Percentiles rank a stretch among this genome's conserved stretches.
Evolutionary conservation across 1,139 yeast genomes (phyloP).

Genomic region (Geotrichum histeridarum): DNA sequence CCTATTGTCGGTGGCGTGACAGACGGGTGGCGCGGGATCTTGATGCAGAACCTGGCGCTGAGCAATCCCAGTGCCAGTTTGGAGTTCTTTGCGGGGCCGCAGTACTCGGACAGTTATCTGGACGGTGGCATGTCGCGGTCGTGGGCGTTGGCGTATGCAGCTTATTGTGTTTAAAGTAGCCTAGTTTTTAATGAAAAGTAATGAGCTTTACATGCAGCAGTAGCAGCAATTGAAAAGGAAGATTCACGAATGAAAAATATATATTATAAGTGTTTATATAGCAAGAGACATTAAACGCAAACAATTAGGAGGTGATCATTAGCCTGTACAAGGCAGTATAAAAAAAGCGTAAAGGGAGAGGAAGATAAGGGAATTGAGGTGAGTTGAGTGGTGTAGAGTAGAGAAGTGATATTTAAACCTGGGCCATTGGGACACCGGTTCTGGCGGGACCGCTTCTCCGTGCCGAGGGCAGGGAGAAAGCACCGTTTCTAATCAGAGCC

Average conservation of each 20-base stretch:
- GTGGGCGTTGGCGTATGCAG: constrained; percentile 79
- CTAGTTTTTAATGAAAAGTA: background rate
- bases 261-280: background rate
- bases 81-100: constrained; percentile 52
- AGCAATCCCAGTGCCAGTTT: constrained; percentile 33
- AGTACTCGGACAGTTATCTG: constrained; percentile 49
- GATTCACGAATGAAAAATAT: too few species aligned
- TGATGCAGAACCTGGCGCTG: constrained; percentile 67
- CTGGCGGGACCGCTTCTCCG: constrained; percentile 46
- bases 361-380: too few species aligned
- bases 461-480: constrained; percentile 49
- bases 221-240: background rate
- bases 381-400: too few species aligned
- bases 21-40: constrained; percentile 86
- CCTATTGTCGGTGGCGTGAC: constrained; percentile 50
- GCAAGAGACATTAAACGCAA: too few species aligned
- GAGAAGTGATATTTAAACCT: constrained; percentile 5
- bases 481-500: constrained; percentile 62
- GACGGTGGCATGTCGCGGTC: constrained; percentile 88
- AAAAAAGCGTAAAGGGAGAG: too few species aligned
- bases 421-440: constrained; percentile 66
- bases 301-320: too few species aligned
- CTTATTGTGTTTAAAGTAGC: constrained; percentile 37
- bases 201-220: too few species aligned
- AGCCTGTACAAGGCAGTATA: too few species aligned